A percentile compares a stretch with the other conserved stretches of the same genome.
Conservation (phyloP, 768 basidiomycete species). For the Hypsizygus marmoreus region DNA sequence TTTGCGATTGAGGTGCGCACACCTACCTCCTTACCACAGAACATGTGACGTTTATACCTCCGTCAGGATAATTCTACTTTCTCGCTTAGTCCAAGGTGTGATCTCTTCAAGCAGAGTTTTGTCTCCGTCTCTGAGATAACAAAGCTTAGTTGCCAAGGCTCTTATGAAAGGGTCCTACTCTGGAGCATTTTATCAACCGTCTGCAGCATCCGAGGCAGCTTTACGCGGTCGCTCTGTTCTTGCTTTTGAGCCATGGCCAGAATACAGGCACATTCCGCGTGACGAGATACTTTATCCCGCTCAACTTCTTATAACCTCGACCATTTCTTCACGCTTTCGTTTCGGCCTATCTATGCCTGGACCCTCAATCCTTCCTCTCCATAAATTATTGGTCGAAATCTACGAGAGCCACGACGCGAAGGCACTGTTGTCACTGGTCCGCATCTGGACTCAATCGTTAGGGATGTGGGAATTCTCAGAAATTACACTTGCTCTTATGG, state of each 20-base stretch:
- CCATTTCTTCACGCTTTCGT: background rate
- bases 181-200: background rate
- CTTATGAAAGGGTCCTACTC: background rate
- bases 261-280: background rate
- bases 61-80: too few species aligned
- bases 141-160: conserved; percentile 10
- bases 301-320: background rate
- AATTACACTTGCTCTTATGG: conserved; percentile 16
- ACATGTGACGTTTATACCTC: too few species aligned
- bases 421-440: conserved; percentile 5
- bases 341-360: conserved; percentile 17
- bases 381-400: conserved; percentile 2
- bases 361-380: conserved; percentile 9
- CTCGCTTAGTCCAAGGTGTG: too few species aligned
- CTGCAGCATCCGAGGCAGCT: background rate
- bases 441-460: conserved; percentile 5
- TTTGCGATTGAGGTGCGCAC: conserved; percentile 15
- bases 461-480: conserved; percentile 3
- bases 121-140: background rate
- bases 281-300: background rate
- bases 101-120: too few species aligned
- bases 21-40: background rate
- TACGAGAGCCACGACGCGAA: background rate
- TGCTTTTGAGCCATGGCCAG: background rate
- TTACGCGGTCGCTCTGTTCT: background rate